Base-by-base conservation (phyloP, 2,329 filamentous ascomycete species). In the Berkeleyomyces basicola region DNA sequence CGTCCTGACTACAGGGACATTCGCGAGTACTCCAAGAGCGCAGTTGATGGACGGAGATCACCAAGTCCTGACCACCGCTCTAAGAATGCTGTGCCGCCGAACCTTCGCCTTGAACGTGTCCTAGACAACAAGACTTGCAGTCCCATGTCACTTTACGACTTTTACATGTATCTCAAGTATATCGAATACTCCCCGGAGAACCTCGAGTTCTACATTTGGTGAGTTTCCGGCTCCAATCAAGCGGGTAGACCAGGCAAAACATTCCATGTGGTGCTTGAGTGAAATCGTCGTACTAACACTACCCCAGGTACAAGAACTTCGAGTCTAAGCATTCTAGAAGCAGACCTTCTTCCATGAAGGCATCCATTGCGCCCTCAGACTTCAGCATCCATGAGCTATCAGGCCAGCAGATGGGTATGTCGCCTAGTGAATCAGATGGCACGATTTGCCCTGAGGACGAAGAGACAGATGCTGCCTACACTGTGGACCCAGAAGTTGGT, bases 111-210 rank as follows among this genome's bases (percentile, higher is more conserved):
- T 16, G 76, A 78, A 55, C 71, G 74, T 44, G 75, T 78, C n/a
- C 69, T 78, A 16, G 73, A 72, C 33, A 78, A 78, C 69, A 74
- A 74, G 68, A 78, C 76, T 42, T 78, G 76, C 75, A 76, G 74
- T 60, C 76, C 76, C 3, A 77, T 78, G 75, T 77, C 75, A 0
- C 67, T 78, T 7, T 77, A 77, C 64, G 76, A 78, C 68, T 78
- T 78, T 59, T 78, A 77, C 68, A 77, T 78, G 75, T 78, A 78
- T 64, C 70, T 78, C 58, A 77, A 77, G 68, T 73, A 78, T 66
- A 77, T 78, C 58, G 76, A 78, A 67, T 75, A 72, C 68, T 78
- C 76, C 1, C 70, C 75, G 0, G 76, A 78, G 69, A 78, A 78
- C 66, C 72, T 78, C 7, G 76, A 78, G 68, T 78, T 78, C 64